A percentile compares a stretch with the other conserved stretches of the same genome.
phyloP scores from a whole-genome alignment of 176 grass and related monocot genomes.

The Ensete ventricosum region DNA sequence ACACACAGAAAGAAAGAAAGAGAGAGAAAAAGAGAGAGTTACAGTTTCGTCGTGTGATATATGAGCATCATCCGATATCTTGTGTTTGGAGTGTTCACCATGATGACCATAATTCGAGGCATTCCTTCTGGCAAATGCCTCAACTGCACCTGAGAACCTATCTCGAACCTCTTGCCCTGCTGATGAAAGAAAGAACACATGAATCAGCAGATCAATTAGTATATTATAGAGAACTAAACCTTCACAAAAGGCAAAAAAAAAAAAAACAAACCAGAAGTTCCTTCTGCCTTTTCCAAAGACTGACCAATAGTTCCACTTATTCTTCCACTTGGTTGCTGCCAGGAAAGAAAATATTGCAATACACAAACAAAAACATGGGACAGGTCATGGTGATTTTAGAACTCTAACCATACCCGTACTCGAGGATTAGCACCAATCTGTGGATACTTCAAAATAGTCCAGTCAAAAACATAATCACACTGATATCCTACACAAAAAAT shows the following conservation, averaged over 20 bases:
- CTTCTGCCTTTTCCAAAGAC: conserved; percentile 49
- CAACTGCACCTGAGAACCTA: conserved; percentile 25
- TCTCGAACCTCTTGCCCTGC: conserved; percentile 18
- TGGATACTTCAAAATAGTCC: conserved; percentile 75
- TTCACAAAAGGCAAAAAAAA: neutral
- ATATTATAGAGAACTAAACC: neutral
- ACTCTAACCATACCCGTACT: conserved; percentile 31
- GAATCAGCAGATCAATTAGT: neutral
- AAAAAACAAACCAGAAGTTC: conserved; percentile 32
- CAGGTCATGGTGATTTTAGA: neutral
- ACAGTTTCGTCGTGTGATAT: conserved; percentile 50
- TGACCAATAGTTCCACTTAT: conserved; percentile 37
- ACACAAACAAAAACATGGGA: conserved; percentile 10
- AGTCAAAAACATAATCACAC: conserved; percentile 72
- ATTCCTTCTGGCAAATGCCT: conserved; percentile 45
- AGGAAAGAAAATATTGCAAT: neutral
- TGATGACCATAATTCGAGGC: conserved; percentile 37
- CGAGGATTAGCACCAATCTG: conserved; percentile 46
- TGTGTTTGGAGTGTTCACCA: conserved; percentile 37
- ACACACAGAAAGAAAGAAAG: neutral
- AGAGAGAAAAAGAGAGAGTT: conserved; percentile 15
- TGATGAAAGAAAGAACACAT: neutral
- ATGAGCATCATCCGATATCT: conserved; percentile 31
- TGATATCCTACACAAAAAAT: conserved; percentile 50
- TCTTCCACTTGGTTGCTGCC: conserved; percentile 37